Evolutionary conservation across 495 filamentous ascomycete species (phyloP).

Genomic region (Usnea hakonensis): DNA sequence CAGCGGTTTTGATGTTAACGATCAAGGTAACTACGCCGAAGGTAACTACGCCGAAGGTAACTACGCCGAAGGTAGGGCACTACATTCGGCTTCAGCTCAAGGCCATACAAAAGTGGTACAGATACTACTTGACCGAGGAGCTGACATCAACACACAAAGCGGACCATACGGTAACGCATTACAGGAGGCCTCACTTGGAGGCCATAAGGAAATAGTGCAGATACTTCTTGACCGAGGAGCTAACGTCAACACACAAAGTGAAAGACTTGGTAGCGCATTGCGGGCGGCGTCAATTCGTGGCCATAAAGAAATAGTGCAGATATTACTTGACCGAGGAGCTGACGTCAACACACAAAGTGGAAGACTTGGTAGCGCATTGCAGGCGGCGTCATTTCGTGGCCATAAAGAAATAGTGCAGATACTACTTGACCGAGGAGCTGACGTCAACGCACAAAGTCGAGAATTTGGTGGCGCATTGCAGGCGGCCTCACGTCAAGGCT

Average conservation of each 20-base stretch:
- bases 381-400: background rate
- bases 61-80: conserved; percentile 21
- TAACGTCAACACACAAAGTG: too few species aligned
- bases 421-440: background rate
- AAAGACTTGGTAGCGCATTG: too few species aligned
- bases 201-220: conserved; percentile 21
- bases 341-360: background rate
- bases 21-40: conserved; percentile 3
- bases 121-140: background rate
- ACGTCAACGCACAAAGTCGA: background rate
- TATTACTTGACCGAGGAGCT: conserved; percentile 23
- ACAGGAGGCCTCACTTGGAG: conserved; percentile 17
- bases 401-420: background rate
- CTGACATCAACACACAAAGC: background rate
- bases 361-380: background rate
- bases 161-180: conserved; percentile 26
- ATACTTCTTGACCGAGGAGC: conserved; percentile 13
- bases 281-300: conserved; percentile 19
- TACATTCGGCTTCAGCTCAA: background rate
- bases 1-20: conserved; percentile 22
- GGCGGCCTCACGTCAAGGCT: background rate
- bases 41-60: conserved; percentile 18
- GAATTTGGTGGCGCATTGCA: background rate
- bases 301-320: conserved; percentile 20
- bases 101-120: background rate